phyloP scores from a whole-genome alignment of 192 early-diverging fungal genomes.

The Gigaspora rosea region DNA sequence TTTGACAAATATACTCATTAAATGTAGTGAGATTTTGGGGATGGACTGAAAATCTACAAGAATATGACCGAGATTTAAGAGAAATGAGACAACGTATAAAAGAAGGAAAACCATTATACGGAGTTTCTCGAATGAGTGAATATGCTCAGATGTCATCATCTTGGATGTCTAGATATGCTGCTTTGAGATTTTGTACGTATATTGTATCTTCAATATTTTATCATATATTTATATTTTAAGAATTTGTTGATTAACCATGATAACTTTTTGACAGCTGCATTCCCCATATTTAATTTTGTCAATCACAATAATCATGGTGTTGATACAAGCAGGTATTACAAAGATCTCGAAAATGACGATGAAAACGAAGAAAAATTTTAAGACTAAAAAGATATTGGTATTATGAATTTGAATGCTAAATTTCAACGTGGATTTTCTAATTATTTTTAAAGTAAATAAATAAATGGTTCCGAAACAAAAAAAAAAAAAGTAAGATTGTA shows the following conservation, averaged over 20 bases:
- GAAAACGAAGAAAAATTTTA: neutral
- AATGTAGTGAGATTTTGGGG: constrained; percentile 88
- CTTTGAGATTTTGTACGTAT: constrained; percentile 61
- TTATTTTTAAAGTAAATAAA: neutral
- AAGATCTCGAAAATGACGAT: neutral
- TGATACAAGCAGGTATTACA: constrained; percentile 40
- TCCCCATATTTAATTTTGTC: constrained; percentile 78
- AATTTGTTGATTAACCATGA: constrained; percentile 11
- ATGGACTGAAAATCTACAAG: constrained; percentile 81
- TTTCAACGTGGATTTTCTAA: neutral
- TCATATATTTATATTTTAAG: constrained; percentile 7
- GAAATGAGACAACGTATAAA: constrained; percentile 65
- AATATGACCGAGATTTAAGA: constrained; percentile 66
- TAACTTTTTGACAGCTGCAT: constrained; percentile 46
- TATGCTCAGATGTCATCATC: constrained; percentile 63
- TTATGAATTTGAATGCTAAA: neutral
- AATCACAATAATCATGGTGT: constrained; percentile 75
- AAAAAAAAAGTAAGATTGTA: too few relatives aligned
- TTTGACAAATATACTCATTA: constrained; percentile 17
- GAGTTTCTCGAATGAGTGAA: constrained; percentile 55
- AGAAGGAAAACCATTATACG: constrained; percentile 71
- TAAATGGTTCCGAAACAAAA: too few relatives aligned
- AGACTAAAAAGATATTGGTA: neutral
- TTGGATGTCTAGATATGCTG: constrained; percentile 66
- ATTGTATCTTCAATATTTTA: neutral